Base-by-base conservation (phyloP, 768 basidiomycete genomes). In the Paxillus involutus region DNA sequence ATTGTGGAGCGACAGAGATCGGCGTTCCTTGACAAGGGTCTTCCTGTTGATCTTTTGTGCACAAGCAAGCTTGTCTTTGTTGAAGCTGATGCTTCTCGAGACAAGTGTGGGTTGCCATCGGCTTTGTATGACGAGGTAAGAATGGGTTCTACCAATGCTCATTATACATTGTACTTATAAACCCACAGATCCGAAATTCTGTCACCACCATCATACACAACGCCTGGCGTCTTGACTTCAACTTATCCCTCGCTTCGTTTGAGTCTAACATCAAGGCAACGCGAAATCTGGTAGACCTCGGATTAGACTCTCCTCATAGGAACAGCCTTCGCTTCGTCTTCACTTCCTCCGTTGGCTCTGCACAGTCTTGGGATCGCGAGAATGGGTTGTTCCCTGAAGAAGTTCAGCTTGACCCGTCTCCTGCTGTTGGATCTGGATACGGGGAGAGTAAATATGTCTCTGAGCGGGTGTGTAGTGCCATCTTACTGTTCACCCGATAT, bases 201-300 rank as follows among this genome's bases (percentile, higher is more conserved):
- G 63, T 75, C 24, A 69, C 67, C 8, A 48, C 69, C 68, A 48
- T 73, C 46, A 64, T 74, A 0, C 68, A 74, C 52, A 72, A 73
- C 39, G 76, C 73, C 1, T 77, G 74, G 77, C 57, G 66, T 10
- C 59, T 78, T 6, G 71, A 80, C 51, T 78, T 77, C 53, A 77
- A 78, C 17, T 56, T 74, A 9, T 58, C 71, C 0, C 57, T 79
- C 3, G 36, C 55, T 0, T 76, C 75, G 1, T 77, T 71, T 45
- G 73, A 78, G 54, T 57, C 68, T 0, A 21, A 63, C 17, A 55
- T 80, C n/a, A 63, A 59, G 0, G 72, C 70, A 3, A 66, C 65
- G 2, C 58, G 72, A 14, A 59, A 69, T 19, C 57, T 76, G 16
- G 58, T 77, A 9, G 68, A 75, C 44, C 52, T 72, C 9, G 61